A percentile compares a stretch with the other conserved stretches of the same genome.
Conservation (phyloP, 768 basidiomycete genomes). For the Pleurotus pulmonarius region DNA sequence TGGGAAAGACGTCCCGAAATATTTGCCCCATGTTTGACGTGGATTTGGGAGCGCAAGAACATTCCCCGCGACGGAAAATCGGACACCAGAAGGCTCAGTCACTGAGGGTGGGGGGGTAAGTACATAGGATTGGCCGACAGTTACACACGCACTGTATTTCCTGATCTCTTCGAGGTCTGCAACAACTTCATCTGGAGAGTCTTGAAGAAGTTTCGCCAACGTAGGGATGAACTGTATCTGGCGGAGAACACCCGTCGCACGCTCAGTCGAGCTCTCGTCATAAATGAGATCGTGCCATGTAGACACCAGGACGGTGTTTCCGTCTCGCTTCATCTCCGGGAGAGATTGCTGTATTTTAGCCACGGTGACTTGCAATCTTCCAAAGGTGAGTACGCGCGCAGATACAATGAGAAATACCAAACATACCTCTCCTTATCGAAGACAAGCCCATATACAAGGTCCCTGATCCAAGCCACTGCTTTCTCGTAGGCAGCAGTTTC, state of each 20-base stretch:
- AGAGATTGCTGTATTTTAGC: slow-evolving; percentile 89
- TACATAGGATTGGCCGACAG: neutral
- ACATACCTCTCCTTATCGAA: slow-evolving; percentile 78
- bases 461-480: slow-evolving; percentile 83
- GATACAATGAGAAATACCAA: neutral
- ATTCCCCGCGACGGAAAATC: slow-evolving; percentile 91
- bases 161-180: slow-evolving; percentile 74
- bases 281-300: slow-evolving; percentile 65
- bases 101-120: slow-evolving; percentile 41
- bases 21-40: slow-evolving; percentile 66
- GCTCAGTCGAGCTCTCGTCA: slow-evolving; percentile 65
- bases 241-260: slow-evolving; percentile 62
- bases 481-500: slow-evolving; percentile 75
- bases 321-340: slow-evolving; percentile 89
- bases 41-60: slow-evolving; percentile 68
- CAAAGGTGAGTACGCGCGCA: neutral
- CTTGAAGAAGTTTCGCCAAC: slow-evolving; percentile 67
- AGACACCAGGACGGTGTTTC: slow-evolving; percentile 72
- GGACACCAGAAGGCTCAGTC: slow-evolving; percentile 74
- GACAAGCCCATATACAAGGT: slow-evolving; percentile 69
- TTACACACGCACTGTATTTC: slow-evolving; percentile 47
- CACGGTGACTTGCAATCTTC: slow-evolving; percentile 75
- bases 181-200: slow-evolving; percentile 68
- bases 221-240: slow-evolving; percentile 80
- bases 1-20: slow-evolving; percentile 59